phyloP scores from a whole-genome alignment of 148 eudicot species.

The Fagopyrum esculentum region DNA sequence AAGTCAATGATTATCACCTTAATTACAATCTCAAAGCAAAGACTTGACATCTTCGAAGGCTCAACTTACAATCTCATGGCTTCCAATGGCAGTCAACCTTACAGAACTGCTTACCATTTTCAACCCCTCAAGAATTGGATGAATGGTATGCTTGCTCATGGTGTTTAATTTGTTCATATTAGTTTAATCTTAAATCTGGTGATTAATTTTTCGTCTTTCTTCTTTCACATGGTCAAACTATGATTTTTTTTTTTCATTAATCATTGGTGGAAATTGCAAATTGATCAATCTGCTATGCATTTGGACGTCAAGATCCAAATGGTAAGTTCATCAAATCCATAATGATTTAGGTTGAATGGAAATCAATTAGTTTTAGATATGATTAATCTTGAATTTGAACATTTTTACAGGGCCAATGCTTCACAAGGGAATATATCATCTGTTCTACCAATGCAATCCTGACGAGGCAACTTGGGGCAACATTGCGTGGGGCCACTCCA shows the following conservation, averaged over 20 bases:
- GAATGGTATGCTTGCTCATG: constrained; percentile 26
- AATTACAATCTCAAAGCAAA: too few species aligned
- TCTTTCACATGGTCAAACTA: not conserved
- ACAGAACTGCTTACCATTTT: constrained; percentile 42
- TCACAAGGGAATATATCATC: constrained; percentile 46
- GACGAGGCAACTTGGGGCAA: constrained; percentile 27
- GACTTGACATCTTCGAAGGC: too few species aligned
- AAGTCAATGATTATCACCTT: too few species aligned
- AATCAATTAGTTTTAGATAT: not conserved
- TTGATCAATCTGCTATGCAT: not conserved
- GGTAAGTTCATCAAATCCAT: constrained; percentile 27
- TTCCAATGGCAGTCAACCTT: constrained; percentile 19
- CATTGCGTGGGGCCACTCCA: constrained; percentile 55
- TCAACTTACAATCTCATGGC: too few species aligned
- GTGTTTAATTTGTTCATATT: too few species aligned
- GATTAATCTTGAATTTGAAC: not conserved
- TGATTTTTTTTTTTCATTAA: not conserved
- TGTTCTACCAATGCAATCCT: constrained; percentile 55
- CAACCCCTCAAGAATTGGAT: constrained; percentile 50
- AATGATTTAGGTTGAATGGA: not conserved
- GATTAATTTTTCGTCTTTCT: not conserved
- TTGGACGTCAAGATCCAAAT: constrained; percentile 47
- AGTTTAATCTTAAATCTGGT: not conserved
- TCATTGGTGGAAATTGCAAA: too few species aligned
- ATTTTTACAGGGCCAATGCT: constrained; percentile 41